Conservation (phyloP, 768 basidiomycete species). For the Trametes cinnabarina region DNA sequence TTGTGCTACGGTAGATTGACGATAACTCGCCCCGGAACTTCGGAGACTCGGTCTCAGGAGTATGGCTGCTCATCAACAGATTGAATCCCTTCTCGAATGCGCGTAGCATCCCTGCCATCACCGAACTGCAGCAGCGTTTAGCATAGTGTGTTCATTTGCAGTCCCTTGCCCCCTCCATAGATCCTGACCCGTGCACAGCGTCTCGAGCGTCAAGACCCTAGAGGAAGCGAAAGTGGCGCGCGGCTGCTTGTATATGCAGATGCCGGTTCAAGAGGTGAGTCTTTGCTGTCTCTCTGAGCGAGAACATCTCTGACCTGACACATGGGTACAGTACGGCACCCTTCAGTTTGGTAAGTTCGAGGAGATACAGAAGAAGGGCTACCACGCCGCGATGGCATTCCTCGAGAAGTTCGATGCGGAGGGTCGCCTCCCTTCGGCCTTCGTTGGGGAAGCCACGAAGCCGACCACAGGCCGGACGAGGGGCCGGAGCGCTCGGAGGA, state of each 20-base stretch:
- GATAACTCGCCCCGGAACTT: constrained; percentile 95
- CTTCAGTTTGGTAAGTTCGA: constrained; percentile 87
- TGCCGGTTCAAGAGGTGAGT: constrained; percentile 88
- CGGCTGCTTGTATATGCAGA: constrained; percentile 86
- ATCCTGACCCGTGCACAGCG: constrained; percentile 49
- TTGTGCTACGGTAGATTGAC: constrained; percentile 55
- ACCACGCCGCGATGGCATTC: constrained; percentile 66
- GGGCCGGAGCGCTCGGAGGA: constrained; percentile 74
- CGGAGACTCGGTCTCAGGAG: constrained; percentile 93
- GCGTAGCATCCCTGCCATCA: constrained; percentile 78
- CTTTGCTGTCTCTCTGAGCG: not conserved
- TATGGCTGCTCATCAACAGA: constrained; percentile 91
- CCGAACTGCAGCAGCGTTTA: constrained; percentile 90
- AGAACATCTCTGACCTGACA: not conserved
- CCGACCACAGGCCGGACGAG: constrained; percentile 53
- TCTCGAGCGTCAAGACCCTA: constrained; percentile 91
- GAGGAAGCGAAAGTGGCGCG: constrained; percentile 92
- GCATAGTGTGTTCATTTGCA: constrained; percentile 71
- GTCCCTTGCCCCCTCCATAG: not conserved
- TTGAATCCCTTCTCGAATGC: constrained; percentile 89
- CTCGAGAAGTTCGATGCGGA: constrained; percentile 80
- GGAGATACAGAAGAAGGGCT: constrained; percentile 83
- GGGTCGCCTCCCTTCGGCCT: constrained; percentile 74
- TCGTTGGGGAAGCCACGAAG: constrained; percentile 57
- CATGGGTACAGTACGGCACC: constrained; percentile 69